These are phyloP conservation scores for Neospermospora avenae DNA, from an alignment of 2,329 filamentous ascomycete genomes.

Conservation along the genomic window DNA sequence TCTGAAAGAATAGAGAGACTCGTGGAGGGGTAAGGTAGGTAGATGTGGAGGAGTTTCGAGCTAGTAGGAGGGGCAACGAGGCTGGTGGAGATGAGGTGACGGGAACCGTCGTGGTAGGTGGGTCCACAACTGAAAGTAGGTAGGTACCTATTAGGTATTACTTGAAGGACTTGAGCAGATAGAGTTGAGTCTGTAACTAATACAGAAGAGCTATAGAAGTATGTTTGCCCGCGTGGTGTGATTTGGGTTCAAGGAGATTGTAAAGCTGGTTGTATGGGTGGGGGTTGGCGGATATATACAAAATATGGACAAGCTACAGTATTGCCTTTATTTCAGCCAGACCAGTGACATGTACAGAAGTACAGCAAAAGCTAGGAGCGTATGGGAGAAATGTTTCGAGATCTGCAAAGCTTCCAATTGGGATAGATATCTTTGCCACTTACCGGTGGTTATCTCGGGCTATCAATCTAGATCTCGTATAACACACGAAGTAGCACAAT, in stretches of 20 bases:
- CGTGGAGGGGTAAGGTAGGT: slow-evolving; percentile 3
- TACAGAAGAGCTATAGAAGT: too few species aligned
- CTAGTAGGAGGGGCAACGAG: slow-evolving; percentile 2
- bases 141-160: neutral
- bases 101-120: too few species aligned
- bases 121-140: neutral
- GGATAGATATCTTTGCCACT: neutral
- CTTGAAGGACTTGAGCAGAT: neutral
- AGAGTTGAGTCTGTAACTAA: slow-evolving; percentile 1
- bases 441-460: neutral
- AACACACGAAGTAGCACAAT: neutral
- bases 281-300: neutral
- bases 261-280: too few species aligned
- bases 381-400: slow-evolving; percentile 11
- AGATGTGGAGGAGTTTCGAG: neutral
- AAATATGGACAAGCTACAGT: neutral
- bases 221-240: neutral
- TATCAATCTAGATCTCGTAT: neutral
- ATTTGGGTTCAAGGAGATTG: neutral
- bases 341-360: slow-evolving; percentile 1
- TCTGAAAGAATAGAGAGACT: neutral
- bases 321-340: neutral
- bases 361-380: neutral
- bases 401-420: slow-evolving; percentile 13
- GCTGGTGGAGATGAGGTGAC: neutral